phyloP scores from a whole-genome alignment of 2,329 filamentous ascomycete species.

The Phialophora chinensis region DNA sequence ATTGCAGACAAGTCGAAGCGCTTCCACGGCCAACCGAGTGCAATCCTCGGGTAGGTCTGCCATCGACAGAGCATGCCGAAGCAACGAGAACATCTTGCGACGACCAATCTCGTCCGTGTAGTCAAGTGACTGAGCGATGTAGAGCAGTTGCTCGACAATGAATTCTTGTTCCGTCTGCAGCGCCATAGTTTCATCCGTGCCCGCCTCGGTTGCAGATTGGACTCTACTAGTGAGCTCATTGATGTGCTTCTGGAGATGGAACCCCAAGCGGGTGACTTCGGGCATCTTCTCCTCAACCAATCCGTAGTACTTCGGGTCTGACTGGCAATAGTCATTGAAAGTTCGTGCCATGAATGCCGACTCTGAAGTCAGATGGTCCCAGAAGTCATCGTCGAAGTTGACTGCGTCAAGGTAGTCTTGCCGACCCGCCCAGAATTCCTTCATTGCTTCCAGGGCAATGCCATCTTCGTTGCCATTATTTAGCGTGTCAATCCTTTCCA shows the following conservation, averaged over 20 bases:
- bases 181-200: slow-evolving; percentile 65
- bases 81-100: slow-evolving; percentile 91
- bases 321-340: slow-evolving; percentile 91
- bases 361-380: slow-evolving; percentile 68
- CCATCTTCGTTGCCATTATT: slow-evolving; percentile 89
- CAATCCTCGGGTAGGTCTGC: slow-evolving; percentile 89
- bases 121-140: slow-evolving; percentile 89
- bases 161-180: slow-evolving; percentile 92
- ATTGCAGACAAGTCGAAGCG: slow-evolving; percentile 81
- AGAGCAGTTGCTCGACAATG: slow-evolving; percentile 90
- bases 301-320: slow-evolving; percentile 74
- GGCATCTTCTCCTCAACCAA: slow-evolving; percentile 92
- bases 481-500: slow-evolving; percentile 92
- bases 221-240: slow-evolving; percentile 51
- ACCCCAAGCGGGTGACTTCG: slow-evolving; percentile 88
- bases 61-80: slow-evolving; percentile 83
- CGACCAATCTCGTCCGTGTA: slow-evolving; percentile 97
- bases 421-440: slow-evolving; percentile 91
- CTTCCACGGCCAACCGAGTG: slow-evolving; percentile 84
- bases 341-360: slow-evolving; percentile 88
- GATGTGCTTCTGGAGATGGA: slow-evolving; percentile 82
- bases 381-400: slow-evolving; percentile 53
- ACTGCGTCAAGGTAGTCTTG: slow-evolving; percentile 61
- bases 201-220: slow-evolving; percentile 56
- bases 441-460: slow-evolving; percentile 92